Base-by-base conservation (phyloP, 495 filamentous ascomycete species). In the Lasiosphaeria ovina region DNA sequence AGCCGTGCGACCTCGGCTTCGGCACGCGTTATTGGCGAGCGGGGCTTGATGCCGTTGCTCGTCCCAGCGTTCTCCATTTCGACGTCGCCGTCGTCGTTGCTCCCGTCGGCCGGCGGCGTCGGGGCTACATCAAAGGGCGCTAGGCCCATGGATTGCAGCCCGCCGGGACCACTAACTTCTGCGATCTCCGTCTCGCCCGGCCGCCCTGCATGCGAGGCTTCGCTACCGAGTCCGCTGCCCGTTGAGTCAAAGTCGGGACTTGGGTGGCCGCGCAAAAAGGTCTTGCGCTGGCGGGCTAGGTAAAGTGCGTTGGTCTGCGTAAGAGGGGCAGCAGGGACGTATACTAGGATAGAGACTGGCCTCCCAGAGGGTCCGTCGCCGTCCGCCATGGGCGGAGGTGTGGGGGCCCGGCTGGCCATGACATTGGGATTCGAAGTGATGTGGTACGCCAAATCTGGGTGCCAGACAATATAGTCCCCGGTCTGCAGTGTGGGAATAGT, bases 381-480 rank as follows among this genome's bases (percentile, higher is more conserved):
- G 3, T 62, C 51, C 5, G 11, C 38, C 42, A 36, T 16, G 16
- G 64, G 67, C 1, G 74, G 71, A 3, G 69, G 71, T 10, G 70
- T 74, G 3, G 73, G 73, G 0, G 72, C 67, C 55, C 73, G 72
- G 58, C 66, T 69, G 44, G 59, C 68, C 61, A 63, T 69, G 63
- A 71, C 65, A 68, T 74, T 72, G 62, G 75, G 73, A 63, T 74
- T 74, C 58, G 72, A 72, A 50, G 76, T 75, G 71, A 80, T 77
- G 61, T 77, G 75, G 64, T 80, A 80, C 12, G 73, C 72, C 54
- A 73, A 84, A 61, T 96, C 92, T 58, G 90, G 93, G 73, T 97
- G 93, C 93, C 92, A 97, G 55, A 88, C 82, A 10, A 97, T 91
- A 74, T 90, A 96, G 73, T 97, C 92, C 51, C 92, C 92, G 0